phyloP scores from a whole-genome alignment of 495 filamentous ascomycete species.

The Penicillium herquei region DNA sequence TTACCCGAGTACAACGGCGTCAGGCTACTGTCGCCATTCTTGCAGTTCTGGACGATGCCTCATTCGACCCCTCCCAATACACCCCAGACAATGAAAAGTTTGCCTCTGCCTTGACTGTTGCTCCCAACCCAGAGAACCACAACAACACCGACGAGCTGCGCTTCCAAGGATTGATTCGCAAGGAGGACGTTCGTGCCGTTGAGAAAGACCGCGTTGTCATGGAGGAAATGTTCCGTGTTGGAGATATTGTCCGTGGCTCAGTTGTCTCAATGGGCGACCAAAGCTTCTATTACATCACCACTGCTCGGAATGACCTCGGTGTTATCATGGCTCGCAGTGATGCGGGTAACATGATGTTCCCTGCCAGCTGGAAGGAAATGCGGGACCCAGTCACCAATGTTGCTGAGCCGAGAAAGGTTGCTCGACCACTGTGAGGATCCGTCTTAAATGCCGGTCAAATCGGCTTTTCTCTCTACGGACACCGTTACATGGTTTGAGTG shows the following conservation, averaged over 20 bases:
- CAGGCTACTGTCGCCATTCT: slow-evolving; percentile 83
- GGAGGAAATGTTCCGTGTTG: slow-evolving; percentile 86
- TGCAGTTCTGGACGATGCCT: slow-evolving; percentile 60
- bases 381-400: slow-evolving; percentile 75
- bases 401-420: slow-evolving; percentile 85
- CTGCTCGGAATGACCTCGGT: slow-evolving; percentile 84
- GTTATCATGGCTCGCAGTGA: slow-evolving; percentile 94
- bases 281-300: slow-evolving; percentile 87
- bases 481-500: not conserved
- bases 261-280: slow-evolving; percentile 94
- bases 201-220: slow-evolving; percentile 94
- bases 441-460: not conserved
- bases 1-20: slow-evolving; percentile 77
- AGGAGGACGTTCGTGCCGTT: slow-evolving; percentile 89
- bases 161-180: slow-evolving; percentile 56
- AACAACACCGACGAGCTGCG: slow-evolving; percentile 48
- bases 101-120: slow-evolving; percentile 41
- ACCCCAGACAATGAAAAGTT: slow-evolving; percentile 51
- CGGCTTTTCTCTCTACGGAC: not conserved
- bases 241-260: slow-evolving; percentile 85
- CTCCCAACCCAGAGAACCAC: slow-evolving; percentile 46
- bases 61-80: slow-evolving; percentile 35
- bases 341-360: slow-evolving; percentile 83
- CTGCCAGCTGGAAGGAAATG: slow-evolving; percentile 94
- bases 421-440: slow-evolving; percentile 73